Conservation (phyloP, 129 eudicot genomes). For the Centella asiatica region DNA sequence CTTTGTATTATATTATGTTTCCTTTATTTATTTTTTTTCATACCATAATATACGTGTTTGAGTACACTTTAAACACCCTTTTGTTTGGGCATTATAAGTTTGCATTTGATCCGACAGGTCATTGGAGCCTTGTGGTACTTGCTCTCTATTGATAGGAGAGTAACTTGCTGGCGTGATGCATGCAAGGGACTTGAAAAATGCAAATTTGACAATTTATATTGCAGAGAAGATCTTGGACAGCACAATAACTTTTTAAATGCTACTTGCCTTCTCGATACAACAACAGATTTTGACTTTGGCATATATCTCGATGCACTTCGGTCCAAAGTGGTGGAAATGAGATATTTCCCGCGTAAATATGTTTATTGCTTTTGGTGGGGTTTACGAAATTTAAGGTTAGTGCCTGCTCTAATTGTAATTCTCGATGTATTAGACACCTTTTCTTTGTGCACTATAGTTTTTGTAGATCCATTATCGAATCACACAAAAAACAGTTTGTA, state of each 20-base stretch:
- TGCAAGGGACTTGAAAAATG: conserved; percentile 24
- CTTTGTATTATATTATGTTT: no score
- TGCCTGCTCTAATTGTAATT: no score
- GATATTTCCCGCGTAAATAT: conserved; percentile 40
- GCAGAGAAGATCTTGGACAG: conserved; percentile 21
- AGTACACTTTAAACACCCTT: background rate
- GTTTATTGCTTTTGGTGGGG: conserved; percentile 95
- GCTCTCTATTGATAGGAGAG: conserved; percentile 49
- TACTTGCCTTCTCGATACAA: conserved; percentile 34
- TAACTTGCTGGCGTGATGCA: conserved; percentile 54
- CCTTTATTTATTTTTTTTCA: no score
- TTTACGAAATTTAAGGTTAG: conserved; percentile 55
- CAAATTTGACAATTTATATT: conserved; percentile 24
- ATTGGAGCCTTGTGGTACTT: conserved; percentile 87
- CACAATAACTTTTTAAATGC: conserved; percentile 17
- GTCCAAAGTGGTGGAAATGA: conserved; percentile 41
- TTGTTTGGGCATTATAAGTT: background rate
- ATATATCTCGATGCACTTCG: conserved; percentile 63
- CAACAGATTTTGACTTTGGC: conserved; percentile 60
- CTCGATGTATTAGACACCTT: no score
- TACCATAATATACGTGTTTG: no score
- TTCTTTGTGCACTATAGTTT: no score
- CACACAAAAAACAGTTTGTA: no score
- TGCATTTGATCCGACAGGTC: conserved; percentile 25
- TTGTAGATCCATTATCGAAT: no score